Percentiles rank a stretch among this genome's conserved stretches.
Conservation (phyloP, 345 rosid species). For the Pistacia atlantica region DNA sequence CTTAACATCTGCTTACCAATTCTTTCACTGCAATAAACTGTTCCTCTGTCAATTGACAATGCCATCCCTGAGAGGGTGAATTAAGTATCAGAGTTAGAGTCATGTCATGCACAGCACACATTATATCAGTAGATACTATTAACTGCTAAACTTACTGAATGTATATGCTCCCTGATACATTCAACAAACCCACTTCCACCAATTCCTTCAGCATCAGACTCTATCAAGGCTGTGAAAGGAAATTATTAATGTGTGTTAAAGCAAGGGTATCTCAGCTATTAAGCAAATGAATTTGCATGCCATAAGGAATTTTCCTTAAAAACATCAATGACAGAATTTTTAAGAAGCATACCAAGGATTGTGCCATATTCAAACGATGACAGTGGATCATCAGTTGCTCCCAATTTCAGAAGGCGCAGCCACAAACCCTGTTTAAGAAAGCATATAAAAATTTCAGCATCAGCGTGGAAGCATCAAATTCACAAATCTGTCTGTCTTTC, state of each 20-base stretch:
- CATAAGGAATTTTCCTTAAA: conserved; percentile 18
- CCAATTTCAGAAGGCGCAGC: conserved; percentile 91
- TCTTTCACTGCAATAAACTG: conserved; percentile 99
- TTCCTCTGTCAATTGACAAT: conserved; percentile 81
- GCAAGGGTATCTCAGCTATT: conserved; percentile 6
- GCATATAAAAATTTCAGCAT: conserved; percentile 7
- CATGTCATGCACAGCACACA: conserved; percentile 14
- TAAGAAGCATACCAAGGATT: conserved; percentile 69
- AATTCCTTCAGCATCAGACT: conserved; percentile 99
- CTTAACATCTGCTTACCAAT: conserved; percentile 57
- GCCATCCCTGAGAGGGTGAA: conserved; percentile 77
- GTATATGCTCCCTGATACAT: conserved; percentile 96
- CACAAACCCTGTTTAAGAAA: conserved; percentile 73
- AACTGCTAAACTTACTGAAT: conserved; percentile 57
- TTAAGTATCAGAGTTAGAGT: conserved; percentile 37
- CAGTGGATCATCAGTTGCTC: conserved; percentile 93
- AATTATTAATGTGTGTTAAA: conserved; percentile 23
- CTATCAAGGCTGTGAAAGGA: conserved; percentile 82
- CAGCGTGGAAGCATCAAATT: conserved; percentile 7
- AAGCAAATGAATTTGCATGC: conserved; percentile 20
- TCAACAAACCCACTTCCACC: conserved; percentile 99
- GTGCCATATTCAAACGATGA: conserved; percentile 99
- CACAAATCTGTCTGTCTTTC: neutral
- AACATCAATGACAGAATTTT: conserved; percentile 12
- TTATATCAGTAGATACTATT: conserved; percentile 20